These are phyloP conservation scores for Botrytis squamosa DNA, from an alignment of 2,329 filamentous ascomycete species.

Conservation along the genomic window DNA sequence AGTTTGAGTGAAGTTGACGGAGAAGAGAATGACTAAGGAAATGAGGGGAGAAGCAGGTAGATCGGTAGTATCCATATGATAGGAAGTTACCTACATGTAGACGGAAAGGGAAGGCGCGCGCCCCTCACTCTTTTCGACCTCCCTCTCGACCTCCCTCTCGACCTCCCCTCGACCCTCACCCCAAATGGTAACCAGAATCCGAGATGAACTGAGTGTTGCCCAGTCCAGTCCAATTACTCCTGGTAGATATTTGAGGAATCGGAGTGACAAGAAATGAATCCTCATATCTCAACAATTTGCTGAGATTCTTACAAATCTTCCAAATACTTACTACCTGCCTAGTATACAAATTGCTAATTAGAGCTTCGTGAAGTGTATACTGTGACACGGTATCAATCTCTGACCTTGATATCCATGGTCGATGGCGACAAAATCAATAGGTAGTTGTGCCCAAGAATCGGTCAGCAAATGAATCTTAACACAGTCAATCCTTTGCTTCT, in stretches of 20 bases:
- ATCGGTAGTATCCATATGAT: not conserved
- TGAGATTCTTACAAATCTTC: not conserved
- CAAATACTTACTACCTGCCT: not conserved
- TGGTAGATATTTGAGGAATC: not conserved
- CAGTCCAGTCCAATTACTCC: not conserved
- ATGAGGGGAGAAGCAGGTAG: not conserved
- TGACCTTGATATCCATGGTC: not conserved
- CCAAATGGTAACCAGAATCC: not conserved
- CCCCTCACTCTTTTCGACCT: not conserved
- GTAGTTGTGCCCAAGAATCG: not conserved
- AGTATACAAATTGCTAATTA: not conserved
- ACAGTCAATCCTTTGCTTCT: not conserved
- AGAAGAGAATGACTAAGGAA: slow-evolving; percentile 1
- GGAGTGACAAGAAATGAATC: not conserved
- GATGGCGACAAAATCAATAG: not conserved
- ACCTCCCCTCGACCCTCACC: not conserved
- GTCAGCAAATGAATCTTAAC: not conserved
- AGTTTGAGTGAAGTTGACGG: not conserved
- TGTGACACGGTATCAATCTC: not conserved
- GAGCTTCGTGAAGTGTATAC: not conserved
- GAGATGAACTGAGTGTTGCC: not conserved
- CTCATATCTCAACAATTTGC: not conserved
- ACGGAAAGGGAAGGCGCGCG: not conserved
- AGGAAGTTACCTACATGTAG: not conserved
- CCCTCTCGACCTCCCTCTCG: too few relatives aligned